Conservation (phyloP, 2,329 filamentous ascomycete species). For the Akanthomyces uredinophilus region DNA sequence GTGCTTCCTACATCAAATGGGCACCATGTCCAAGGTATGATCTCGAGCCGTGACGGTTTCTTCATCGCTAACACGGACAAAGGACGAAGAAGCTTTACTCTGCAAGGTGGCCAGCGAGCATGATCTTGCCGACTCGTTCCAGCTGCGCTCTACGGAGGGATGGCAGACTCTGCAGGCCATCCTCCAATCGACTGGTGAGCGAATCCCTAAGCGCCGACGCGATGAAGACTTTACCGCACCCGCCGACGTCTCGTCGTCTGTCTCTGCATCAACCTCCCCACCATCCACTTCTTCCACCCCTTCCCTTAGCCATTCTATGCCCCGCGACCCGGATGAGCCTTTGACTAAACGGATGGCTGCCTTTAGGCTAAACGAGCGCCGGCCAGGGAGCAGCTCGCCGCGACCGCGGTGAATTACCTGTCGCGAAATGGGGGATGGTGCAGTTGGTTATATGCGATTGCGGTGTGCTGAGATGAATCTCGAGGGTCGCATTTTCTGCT, state of each 20-base stretch:
- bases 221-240: slow-evolving; percentile 26
- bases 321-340: slow-evolving; percentile 39
- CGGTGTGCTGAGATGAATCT: neutral
- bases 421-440: neutral
- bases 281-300: slow-evolving; percentile 24
- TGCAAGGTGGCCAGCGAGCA: slow-evolving; percentile 79
- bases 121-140: slow-evolving; percentile 73
- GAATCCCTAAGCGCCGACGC: slow-evolving; percentile 69
- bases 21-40: slow-evolving; percentile 77
- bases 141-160: slow-evolving; percentile 79
- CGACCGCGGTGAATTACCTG: neutral
- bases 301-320: slow-evolving; percentile 22
- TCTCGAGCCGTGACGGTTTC: slow-evolving; percentile 1
- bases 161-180: slow-evolving; percentile 94
- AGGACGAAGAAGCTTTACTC: slow-evolving; percentile 87
- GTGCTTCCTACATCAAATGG: slow-evolving; percentile 77
- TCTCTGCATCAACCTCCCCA: slow-evolving; percentile 18
- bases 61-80: slow-evolving; percentile 15
- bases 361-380: slow-evolving; percentile 54
- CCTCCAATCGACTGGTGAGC: slow-evolving; percentile 95
- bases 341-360: slow-evolving; percentile 64
- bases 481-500: neutral
- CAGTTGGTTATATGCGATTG: neutral
- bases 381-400: neutral
- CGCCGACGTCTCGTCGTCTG: slow-evolving; percentile 18